A percentile compares a stretch with the other conserved stretches of the same genome.
phyloP scores from a whole-genome alignment of 345 rosid genomes.

The Passiflora organensis region DNA sequence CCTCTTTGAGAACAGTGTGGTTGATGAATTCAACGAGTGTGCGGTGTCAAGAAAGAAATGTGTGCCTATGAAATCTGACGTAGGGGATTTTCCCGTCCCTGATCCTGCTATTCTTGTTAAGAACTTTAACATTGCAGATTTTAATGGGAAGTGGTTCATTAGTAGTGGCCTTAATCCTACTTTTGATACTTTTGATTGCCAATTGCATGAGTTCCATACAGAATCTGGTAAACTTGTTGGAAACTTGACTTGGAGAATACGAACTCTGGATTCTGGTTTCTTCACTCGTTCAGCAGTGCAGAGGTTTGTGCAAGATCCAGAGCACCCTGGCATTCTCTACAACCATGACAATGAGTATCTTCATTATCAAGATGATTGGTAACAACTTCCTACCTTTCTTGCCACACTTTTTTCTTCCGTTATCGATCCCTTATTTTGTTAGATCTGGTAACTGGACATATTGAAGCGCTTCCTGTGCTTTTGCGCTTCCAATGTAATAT shows the following conservation, averaged over 20 bases:
- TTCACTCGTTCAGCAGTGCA: conserved; percentile 66
- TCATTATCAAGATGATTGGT: conserved; percentile 97
- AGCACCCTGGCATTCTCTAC: conserved; percentile 65
- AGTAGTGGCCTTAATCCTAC: conserved; percentile 89
- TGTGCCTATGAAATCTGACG: conserved; percentile 80
- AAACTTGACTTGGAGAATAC: conserved; percentile 77
- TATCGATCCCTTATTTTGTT: neutral
- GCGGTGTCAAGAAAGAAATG: conserved; percentile 91
- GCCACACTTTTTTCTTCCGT: neutral
- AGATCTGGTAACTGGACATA: neutral
- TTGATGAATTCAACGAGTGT: conserved; percentile 89
- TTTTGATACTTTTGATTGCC: conserved; percentile 81
- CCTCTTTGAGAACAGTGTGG: conserved; percentile 73
- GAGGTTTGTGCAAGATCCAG: conserved; percentile 72
- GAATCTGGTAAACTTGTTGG: conserved; percentile 73
- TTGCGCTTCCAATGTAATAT: no score
- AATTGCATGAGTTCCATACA: conserved; percentile 73
- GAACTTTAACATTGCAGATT: conserved; percentile 67
- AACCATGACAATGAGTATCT: conserved; percentile 92
- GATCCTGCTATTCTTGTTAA: conserved; percentile 68
- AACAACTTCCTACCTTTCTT: conserved; percentile 14
- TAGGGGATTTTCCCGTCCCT: conserved; percentile 83
- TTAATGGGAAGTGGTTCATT: conserved; percentile 83
- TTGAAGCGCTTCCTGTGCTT: neutral
- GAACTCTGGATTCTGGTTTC: conserved; percentile 68